phyloP scores from a whole-genome alignment of 208 protist species.

The Leishmania arabica region DNA sequence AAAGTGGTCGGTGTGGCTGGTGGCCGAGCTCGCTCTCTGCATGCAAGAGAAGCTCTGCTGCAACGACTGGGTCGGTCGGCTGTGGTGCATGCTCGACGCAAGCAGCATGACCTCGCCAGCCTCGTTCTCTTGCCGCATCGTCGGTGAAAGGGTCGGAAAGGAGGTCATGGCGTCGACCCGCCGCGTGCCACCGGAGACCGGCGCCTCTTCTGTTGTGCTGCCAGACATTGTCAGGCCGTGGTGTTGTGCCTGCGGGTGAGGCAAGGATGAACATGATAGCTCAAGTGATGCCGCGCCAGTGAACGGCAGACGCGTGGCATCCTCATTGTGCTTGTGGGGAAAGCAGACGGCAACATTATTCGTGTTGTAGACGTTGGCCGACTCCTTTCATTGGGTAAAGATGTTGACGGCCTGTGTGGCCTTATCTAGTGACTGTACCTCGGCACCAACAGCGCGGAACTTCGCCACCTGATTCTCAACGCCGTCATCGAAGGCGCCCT shows the following conservation, averaged over 20 bases:
- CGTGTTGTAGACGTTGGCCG: not conserved
- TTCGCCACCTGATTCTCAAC: conserved; percentile 13
- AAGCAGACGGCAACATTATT: not conserved
- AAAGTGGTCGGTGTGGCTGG: conserved; percentile 6
- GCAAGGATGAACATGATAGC: not conserved
- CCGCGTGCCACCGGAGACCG: not conserved
- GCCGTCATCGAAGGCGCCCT: not conserved
- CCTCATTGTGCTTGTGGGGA: not conserved
- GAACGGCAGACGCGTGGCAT: not conserved
- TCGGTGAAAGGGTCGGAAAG: not conserved
- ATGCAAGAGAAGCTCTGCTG: conserved; percentile 23
- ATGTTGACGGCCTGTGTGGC: conserved; percentile 33
- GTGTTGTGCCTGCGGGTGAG: not conserved
- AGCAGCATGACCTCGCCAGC: conserved; percentile 25
- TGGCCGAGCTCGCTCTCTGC: conserved; percentile 11
- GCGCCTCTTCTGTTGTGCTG: not conserved
- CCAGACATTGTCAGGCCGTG: not conserved
- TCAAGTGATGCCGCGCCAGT: not conserved
- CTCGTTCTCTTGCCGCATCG: conserved; percentile 7
- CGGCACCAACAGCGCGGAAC: conserved; percentile 29
- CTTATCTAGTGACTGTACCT: conserved; percentile 23
- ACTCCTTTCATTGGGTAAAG: conserved; percentile 22
- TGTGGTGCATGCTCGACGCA: conserved; percentile 13
- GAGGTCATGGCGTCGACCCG: not conserved
- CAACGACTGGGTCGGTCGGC: not conserved